phyloP scores from a whole-genome alignment of 495 filamentous ascomycete species.

The Venustampulla echinocandica region DNA sequence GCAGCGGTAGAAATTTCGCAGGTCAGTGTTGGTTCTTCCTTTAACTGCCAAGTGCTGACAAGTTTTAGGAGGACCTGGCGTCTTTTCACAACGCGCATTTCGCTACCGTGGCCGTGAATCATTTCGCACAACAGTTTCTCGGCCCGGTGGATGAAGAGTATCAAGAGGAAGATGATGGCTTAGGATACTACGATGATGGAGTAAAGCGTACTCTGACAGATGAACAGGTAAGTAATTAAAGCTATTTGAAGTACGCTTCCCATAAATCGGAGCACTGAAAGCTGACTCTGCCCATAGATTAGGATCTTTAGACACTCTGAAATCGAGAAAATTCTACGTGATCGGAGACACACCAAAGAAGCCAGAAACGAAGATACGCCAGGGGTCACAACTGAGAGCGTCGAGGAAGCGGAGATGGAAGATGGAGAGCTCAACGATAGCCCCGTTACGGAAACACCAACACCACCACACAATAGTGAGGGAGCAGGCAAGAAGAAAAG shows the following conservation, averaged over 20 bases:
- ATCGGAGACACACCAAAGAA: slow-evolving; percentile 23
- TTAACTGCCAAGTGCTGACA: slow-evolving; percentile 3
- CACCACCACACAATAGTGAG: slow-evolving; percentile 20
- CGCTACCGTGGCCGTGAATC: slow-evolving; percentile 31
- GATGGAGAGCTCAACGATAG: slow-evolving; percentile 21
- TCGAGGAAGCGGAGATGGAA: slow-evolving; percentile 20
- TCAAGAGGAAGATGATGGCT: slow-evolving; percentile 55
- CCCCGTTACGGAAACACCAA: slow-evolving; percentile 14
- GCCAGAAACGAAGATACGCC: slow-evolving; percentile 1
- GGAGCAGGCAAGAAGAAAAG: slow-evolving; percentile 31
- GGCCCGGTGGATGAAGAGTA: slow-evolving; percentile 24
- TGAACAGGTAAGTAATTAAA: slow-evolving; percentile 43
- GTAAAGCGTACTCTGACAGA: slow-evolving; percentile 87
- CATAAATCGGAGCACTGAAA: background rate
- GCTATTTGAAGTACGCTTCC: background rate
- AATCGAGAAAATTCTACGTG: slow-evolving; percentile 61
- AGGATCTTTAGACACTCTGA: slow-evolving; percentile 35
- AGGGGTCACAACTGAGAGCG: background rate
- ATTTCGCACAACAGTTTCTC: slow-evolving; percentile 43
- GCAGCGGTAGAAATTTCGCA: slow-evolving; percentile 3
- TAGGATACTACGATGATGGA: slow-evolving; percentile 87
- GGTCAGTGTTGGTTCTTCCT: background rate
- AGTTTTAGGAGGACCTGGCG: slow-evolving; percentile 56
- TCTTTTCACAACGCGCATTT: slow-evolving; percentile 63
- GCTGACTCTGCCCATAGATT: background rate